Evolutionary conservation across 345 rosid genomes (phyloP), one percentile per base, ranked within the genome.

Genomic region (Boechera stricta): DNA sequence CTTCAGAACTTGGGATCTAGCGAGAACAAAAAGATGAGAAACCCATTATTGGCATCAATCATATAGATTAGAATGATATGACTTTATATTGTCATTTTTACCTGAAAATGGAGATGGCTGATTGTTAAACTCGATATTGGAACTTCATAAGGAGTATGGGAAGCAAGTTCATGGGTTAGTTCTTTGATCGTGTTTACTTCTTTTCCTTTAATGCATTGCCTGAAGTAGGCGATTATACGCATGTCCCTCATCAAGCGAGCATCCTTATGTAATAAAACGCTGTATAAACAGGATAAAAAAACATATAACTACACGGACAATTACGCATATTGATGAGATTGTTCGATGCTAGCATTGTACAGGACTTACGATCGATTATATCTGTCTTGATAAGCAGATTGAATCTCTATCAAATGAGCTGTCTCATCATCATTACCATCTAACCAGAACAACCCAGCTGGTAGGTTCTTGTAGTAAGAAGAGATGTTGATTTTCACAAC

Each of bases 111-210:
- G 24, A 95, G 96, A 88, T 96, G 97, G 45, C 66, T 87, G 69
- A 91, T 89, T 58, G 84, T 88, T 83, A 96, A 83, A 52, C 85
- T 83, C 48, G 90, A 82, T 73, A 92, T 67, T 71, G 94, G 91
- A 83, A 95, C 93, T 85, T 91, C 92, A 57, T 92, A 92, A 58
- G 99, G 99, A 87, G 79, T 85, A 75, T 83, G 93, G 45, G 89
- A 88, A 71, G 99, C 89, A 56, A 95, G 84, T 67, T 96, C 97
- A 77, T 82, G 80, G 24, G 97, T 89, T 54, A 95, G 91, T 76
- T 91, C 96, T 91, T 87, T 95, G 72, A 86, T 90, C 35, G 87
- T 87, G 67, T 84, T 85, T 49, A 82, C 86, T 73, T 82, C 79
- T 83, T 81, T 78, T 73, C 85, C 85, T 8, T 87, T 83, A 68